Percentiles rank a stretch among this genome's conserved stretches.
phyloP scores from a whole-genome alignment of 306 rosid genomes.

The Cucurbita moschata region DNA sequence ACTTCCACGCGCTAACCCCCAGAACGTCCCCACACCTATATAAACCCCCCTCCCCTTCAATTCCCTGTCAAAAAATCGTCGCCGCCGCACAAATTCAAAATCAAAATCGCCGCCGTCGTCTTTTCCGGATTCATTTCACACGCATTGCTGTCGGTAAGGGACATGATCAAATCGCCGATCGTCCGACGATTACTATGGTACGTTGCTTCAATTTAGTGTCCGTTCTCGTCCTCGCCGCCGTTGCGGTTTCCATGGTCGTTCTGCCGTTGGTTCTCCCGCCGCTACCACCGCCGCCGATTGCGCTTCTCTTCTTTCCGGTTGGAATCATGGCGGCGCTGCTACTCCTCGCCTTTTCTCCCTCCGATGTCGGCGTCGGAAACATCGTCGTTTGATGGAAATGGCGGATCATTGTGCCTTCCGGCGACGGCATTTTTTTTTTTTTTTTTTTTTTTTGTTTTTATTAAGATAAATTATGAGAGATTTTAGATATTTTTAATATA shows the following conservation, averaged over 20 bases:
- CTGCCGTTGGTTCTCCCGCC: conserved; percentile 51
- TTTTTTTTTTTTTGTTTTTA: background rate
- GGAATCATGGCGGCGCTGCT: conserved; percentile 63
- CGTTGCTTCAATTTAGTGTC: conserved; percentile 31
- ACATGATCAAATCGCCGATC: conserved; percentile 17
- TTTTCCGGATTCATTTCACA: background rate
- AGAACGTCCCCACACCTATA: background rate
- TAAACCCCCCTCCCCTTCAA: background rate
- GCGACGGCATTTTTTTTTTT: background rate
- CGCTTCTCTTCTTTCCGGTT: conserved; percentile 46
- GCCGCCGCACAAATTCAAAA: background rate
- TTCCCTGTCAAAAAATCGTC: background rate
- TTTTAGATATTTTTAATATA: background rate
- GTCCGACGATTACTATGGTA: conserved; percentile 17
- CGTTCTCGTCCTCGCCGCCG: conserved; percentile 25
- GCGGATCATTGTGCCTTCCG: background rate
- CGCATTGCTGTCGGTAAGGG: background rate
- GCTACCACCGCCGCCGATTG: conserved; percentile 53
- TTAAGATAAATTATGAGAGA: background rate
- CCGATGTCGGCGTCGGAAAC: conserved; percentile 10
- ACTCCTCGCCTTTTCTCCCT: conserved; percentile 39
- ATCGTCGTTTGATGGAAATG: conserved; percentile 11
- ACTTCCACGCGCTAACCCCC: background rate
- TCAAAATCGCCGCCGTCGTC: background rate
- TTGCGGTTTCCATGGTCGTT: conserved; percentile 41